phyloP scores from a whole-genome alignment of 768 basidiomycete species.

The Hygrocybe punicea region DNA sequence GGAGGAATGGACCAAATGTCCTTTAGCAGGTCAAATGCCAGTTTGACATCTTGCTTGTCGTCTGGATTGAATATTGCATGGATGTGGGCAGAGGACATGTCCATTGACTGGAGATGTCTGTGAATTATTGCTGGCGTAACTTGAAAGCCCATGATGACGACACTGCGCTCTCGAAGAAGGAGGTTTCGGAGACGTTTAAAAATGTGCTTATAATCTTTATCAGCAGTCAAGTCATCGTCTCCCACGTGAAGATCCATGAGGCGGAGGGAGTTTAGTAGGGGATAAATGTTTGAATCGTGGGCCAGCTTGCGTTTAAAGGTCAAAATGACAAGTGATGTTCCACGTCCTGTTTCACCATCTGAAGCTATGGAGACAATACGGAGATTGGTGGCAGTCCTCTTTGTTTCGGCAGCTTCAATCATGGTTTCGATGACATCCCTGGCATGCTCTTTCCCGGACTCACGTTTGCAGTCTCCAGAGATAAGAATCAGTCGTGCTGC shows the following conservation, averaged over 20 bases:
- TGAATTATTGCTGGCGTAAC: slow-evolving; percentile 23
- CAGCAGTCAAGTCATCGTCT: slow-evolving; percentile 33
- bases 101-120: slow-evolving; percentile 18
- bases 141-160: slow-evolving; percentile 19
- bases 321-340: slow-evolving; percentile 21
- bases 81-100: slow-evolving; percentile 7
- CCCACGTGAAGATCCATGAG: slow-evolving; percentile 33
- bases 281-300: too few relatives aligned
- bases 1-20: slow-evolving; percentile 26
- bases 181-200: slow-evolving; percentile 32
- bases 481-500: slow-evolving; percentile 20
- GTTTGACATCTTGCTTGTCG: slow-evolving; percentile 33
- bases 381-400: slow-evolving; percentile 1
- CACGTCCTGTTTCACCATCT: slow-evolving; percentile 29
- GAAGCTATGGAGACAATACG: slow-evolving; percentile 25
- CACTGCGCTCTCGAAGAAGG: slow-evolving; percentile 23
- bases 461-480: slow-evolving; percentile 27
- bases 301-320: slow-evolving; percentile 21
- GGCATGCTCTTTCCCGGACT: slow-evolving; percentile 14
- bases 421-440: slow-evolving; percentile 15
- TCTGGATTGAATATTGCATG: slow-evolving; percentile 25
- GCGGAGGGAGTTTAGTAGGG: slow-evolving; percentile 15
- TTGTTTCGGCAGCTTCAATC: slow-evolving; percentile 11
- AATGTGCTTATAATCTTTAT: slow-evolving; percentile 37
- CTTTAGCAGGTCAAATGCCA: slow-evolving; percentile 23